phyloP scores from a whole-genome alignment of 2,329 filamentous ascomycete genomes.

The Bipolaris sorokiniana region DNA sequence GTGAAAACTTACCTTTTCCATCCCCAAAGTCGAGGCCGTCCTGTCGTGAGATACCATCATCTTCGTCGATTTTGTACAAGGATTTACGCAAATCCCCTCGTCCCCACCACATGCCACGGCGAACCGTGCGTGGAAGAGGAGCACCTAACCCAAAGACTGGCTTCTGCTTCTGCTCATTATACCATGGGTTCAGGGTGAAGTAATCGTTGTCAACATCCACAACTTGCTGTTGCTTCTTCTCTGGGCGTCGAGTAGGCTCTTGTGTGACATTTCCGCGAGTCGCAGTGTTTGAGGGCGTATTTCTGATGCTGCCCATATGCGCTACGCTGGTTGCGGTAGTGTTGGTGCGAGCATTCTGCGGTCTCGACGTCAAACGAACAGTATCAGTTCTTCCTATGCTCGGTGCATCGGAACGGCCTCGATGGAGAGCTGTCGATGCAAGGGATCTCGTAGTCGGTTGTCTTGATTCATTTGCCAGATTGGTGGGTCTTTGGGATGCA shows the following conservation, averaged over 20 bases:
- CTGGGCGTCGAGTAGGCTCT: conserved; percentile 24
- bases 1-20: conserved; percentile 19
- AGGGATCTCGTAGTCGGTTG: conserved; percentile 14
- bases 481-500: conserved; percentile 5
- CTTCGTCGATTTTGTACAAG: conserved; percentile 24
- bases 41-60: conserved; percentile 24
- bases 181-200: conserved; percentile 60
- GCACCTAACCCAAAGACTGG: conserved; percentile 63
- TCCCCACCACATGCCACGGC: conserved; percentile 58
- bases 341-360: conserved; percentile 9
- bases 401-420: conserved; percentile 18
- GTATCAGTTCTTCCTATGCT: conserved; percentile 29
- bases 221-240: conserved; percentile 35
- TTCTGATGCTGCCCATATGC: conserved; percentile 22
- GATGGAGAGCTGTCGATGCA: conserved; percentile 17
- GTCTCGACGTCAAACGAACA: conserved; percentile 11
- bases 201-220: conserved; percentile 60
- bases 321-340: conserved; percentile 18
- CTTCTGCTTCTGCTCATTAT: conserved; percentile 59
- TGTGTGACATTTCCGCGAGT: conserved; percentile 16
- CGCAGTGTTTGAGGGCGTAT: conserved; percentile 20
- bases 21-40: conserved; percentile 25
- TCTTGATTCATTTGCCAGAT: conserved; percentile 7
- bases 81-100: conserved; percentile 53
- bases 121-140: conserved; percentile 60